phyloP scores from a whole-genome alignment of 2,329 filamentous ascomycete species.

The Cytospora chrysosperma region DNA sequence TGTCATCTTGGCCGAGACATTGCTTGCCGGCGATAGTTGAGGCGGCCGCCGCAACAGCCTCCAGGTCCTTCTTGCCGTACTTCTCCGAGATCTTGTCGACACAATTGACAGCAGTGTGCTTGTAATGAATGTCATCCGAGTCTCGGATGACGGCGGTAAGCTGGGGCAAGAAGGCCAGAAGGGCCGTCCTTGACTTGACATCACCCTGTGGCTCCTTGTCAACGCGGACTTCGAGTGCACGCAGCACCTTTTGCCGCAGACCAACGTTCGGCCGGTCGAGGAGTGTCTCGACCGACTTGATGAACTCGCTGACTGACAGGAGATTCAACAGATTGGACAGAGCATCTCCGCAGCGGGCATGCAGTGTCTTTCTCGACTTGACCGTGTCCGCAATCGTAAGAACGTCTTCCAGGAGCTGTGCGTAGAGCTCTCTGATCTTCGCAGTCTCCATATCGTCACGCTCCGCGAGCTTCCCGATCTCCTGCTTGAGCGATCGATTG shows the following conservation, averaged over 20 bases:
- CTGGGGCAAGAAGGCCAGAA: constrained; percentile 77
- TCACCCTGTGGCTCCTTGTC: constrained; percentile 71
- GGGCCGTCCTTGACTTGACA: constrained; percentile 62
- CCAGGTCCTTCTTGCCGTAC: constrained; percentile 88
- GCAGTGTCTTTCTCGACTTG: constrained; percentile 54
- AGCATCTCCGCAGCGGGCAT: constrained; percentile 63
- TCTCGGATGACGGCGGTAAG: constrained; percentile 74
- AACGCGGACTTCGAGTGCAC: constrained; percentile 77
- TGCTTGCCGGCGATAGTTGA: constrained; percentile 72
- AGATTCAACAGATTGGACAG: constrained; percentile 80
- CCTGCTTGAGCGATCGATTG: constrained; percentile 54
- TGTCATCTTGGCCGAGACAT: constrained; percentile 73
- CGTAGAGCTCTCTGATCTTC: constrained; percentile 68
- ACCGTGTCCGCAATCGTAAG: constrained; percentile 65
- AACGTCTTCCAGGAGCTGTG: constrained; percentile 64
- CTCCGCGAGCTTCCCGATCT: constrained; percentile 57
- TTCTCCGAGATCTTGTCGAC: constrained; percentile 92
- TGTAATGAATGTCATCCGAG: constrained; percentile 70
- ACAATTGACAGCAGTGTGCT: constrained; percentile 83
- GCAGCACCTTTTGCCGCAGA: constrained; percentile 75
- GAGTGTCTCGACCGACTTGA: constrained; percentile 81
- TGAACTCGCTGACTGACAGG: constrained; percentile 82
- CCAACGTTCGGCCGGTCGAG: constrained; percentile 74
- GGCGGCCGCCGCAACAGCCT: constrained; percentile 72
- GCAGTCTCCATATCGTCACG: constrained; percentile 64